Conservation (phyloP, 768 basidiomycete species). For the Calvatia gigantea region DNA sequence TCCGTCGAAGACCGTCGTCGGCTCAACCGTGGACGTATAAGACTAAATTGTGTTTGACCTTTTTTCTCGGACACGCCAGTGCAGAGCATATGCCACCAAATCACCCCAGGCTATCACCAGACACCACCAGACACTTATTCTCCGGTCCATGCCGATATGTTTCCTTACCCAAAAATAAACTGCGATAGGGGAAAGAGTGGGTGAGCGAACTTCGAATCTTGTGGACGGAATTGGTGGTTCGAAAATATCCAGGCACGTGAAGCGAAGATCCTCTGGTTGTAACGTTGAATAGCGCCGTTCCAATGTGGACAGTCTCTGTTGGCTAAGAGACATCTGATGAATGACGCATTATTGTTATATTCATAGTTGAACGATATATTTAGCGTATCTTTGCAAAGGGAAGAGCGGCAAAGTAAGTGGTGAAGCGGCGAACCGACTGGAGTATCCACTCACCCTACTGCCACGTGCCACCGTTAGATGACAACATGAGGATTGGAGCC, state of each 20-base stretch:
- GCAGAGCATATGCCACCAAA: background rate
- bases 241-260: too few relatives aligned
- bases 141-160: constrained; percentile 1
- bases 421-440: background rate
- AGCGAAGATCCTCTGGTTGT: too few relatives aligned
- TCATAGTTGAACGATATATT: background rate
- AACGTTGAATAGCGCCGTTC: too few relatives aligned
- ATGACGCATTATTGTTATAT: background rate
- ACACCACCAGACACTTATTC: background rate
- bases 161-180: background rate
- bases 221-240: too few relatives aligned
- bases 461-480: too few relatives aligned
- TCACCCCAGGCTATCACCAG: background rate
- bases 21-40: too few relatives aligned
- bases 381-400: background rate
- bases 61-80: background rate
- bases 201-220: too few relatives aligned
- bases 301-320: too few relatives aligned
- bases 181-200: background rate
- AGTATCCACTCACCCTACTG: too few relatives aligned
- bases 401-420: background rate
- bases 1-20: too few relatives aligned
- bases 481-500: too few relatives aligned
- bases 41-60: background rate
- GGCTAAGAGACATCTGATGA: too few relatives aligned